phyloP scores from a whole-genome alignment of 768 basidiomycete species.

The Dioszegia aurantiaca region DNA sequence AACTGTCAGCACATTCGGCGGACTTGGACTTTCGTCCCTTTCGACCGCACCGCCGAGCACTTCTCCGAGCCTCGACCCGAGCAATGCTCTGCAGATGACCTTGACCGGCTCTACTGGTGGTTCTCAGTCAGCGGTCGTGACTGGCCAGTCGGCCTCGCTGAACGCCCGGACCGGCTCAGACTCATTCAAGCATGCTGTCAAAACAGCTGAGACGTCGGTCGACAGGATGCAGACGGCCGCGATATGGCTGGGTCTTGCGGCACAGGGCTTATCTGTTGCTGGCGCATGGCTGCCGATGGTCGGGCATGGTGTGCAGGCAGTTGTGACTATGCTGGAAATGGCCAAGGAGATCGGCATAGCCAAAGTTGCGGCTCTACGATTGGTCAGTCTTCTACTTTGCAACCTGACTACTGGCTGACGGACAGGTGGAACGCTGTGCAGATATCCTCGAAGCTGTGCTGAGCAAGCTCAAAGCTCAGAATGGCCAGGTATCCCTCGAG shows the following conservation, averaged over 20 bases:
- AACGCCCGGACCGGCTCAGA: not conserved
- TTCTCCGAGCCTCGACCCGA: not conserved
- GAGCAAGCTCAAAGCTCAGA: conserved; percentile 24
- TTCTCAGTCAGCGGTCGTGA: not conserved
- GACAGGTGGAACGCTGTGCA: conserved; percentile 31
- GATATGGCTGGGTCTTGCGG: conserved; percentile 15
- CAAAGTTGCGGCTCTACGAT: conserved; percentile 33
- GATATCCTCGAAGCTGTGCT: conserved; percentile 32
- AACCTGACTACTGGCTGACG: not conserved
- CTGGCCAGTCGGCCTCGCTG: too few relatives aligned
- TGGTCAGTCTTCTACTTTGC: conserved; percentile 18
- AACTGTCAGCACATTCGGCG: too few relatives aligned
- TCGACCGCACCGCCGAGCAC: not conserved
- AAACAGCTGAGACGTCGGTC: conserved; percentile 25
- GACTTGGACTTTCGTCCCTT: not conserved
- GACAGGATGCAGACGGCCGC: conserved; percentile 24
- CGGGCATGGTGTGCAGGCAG: conserved; percentile 26
- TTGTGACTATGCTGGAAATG: conserved; percentile 25
- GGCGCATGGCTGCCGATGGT: conserved; percentile 36
- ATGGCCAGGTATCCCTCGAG: conserved; percentile 22
- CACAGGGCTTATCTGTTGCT: conserved; percentile 16
- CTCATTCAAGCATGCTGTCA: conserved; percentile 3
- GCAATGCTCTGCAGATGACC: conserved; percentile 8
- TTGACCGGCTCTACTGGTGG: conserved; percentile 1
- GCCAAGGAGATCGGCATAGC: conserved; percentile 29